Base-by-base conservation (phyloP, 73 alveolate species). In the Paramecium octaurelia region DNA sequence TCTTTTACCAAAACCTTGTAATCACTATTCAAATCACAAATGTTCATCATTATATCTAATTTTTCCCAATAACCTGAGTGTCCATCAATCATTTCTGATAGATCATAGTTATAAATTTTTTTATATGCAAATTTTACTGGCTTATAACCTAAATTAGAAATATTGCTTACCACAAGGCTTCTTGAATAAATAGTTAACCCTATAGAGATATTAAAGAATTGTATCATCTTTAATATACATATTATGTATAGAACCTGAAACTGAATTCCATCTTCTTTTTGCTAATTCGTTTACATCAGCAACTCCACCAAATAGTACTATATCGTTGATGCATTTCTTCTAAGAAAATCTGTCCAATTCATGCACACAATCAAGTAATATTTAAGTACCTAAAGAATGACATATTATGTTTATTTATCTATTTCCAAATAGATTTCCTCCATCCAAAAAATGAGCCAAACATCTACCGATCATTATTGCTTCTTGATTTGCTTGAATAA, bases 201-300 rank as follows among this genome's bases (percentile, higher is more conserved):
- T 24, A 1, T 0, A 43, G 5, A 42, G 21, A 40, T 44, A 20
- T 9, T 21, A 8, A 40, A 80, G 44, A 24, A 80, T 16, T 0
- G 0, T 27, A 80, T 80, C 91, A 9, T 46, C 20, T 2, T 80
- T 0, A 11, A 54, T 6, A 80, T 80, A 80, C 9, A 80, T 43
- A 35, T 80, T 80, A 80, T 44, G 27, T 9, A 80, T 14, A 23
- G 23, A 24, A 44, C 91, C 91, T 38, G 64, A 24, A 44, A 80
- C 76, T 10, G 76, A 43, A 80, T 80, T 34, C 91, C 91, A 80
- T 80, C 76, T 80, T 48, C 71, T 44, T 44, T 80, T 3, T n/a
- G 4, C 10, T 10, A 80, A 80, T 16, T 44, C 27, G 24, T 23
- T 1, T 23, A 42, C 4, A 46, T 80, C 91, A 11, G 44, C 76